Base-by-base conservation (phyloP, 352 stramenopile genomes). In the Phytophthora colocasiae region DNA sequence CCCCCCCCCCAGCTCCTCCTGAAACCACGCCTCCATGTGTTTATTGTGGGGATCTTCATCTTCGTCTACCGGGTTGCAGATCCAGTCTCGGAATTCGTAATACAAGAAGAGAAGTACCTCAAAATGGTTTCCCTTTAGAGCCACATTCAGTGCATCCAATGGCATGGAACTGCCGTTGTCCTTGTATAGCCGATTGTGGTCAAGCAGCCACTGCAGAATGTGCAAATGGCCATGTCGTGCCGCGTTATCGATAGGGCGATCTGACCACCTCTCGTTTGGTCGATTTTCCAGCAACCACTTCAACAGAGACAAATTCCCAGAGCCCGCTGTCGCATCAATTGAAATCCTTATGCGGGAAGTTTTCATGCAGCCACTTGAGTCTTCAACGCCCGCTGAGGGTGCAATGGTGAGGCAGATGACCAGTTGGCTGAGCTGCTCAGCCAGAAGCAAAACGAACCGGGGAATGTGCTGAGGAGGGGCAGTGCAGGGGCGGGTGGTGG, bases 211-310 rank as follows among this genome's bases (percentile, higher is more conserved):
- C 1, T 36, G 34, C 22, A 48, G 36, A 11, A 39, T 14, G 22
- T 11, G 22, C 22, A 22, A 22, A 22, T 22, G 22, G 22, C 50
- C 50, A 19, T 31, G 29, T 43, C 9, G 47, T n/a, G 32, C 24
- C 6, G 36, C 36, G 17, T 26, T 40, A 47, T 58, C 34, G 6
- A 58, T 2, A 0, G 24, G 38, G 32, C 27, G 9, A 10, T 12
- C 53, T 24, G 53, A 61, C 19, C 26, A 61, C 8, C 41, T 31
- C 53, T 61, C 53, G 12, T 45, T 19, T 6, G 40, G 53, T 17
- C 17, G 29, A 26, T 53, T 61, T 11, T 41, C 27, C 10, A n/a
- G 53, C 29, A 61, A 22, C 52, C 26, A 60, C 49, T 60, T 60
- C 39, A 60, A 12, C 27, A 47, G 11, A 1, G 19, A 34, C 34